Evolutionary conservation across 352 stramenopile species (phyloP), one percentile per base, ranked within the genome.

Genomic region (Phytophthora citricola): DNA sequence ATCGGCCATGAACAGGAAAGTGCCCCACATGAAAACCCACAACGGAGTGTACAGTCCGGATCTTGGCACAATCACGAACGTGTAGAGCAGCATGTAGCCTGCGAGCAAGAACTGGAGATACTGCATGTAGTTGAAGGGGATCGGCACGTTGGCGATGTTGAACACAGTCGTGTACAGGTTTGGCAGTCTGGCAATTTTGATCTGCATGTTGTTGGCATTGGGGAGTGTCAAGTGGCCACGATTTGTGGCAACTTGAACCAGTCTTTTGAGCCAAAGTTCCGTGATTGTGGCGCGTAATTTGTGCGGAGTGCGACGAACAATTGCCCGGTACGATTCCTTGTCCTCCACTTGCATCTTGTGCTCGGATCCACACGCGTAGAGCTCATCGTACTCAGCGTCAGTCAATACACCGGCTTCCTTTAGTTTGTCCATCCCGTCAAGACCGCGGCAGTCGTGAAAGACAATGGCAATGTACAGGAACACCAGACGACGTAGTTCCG

Each of bases 121-220:
- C 63, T 93, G 87, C 74, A 90, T 91, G 63, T 94, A 94, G 73
- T 92, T 92, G 78, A 94, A 93, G 26, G 87, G 86, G 54, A 94
- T 94, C 15, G 86, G 86, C 9, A 93, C 83, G 57, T 94, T 93
- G 27, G 87, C 84, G 57, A 94, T 93, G 63, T 89, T 92, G 68
- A 91, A 94, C 10, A 94, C 79, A 1, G 84, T 91, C 24, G 86
- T 92, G 63, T 92, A 94, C 9, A 94, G 71, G 29, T 77, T 79
- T 11, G 85, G 81, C 5, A 94, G 71, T 58, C 83, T 75, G 24
- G 86, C 69, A 17, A 94, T 76, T 63, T 91, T 91, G 6, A 80
- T 46, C 56, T 93, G 84, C 31, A 93, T 57, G 32, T 59, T 76
- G 57, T 81, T 90, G 3, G 84, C 66, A 58, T 90, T 92, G 32